Evolutionary conservation across 106 monocot genomes (phyloP), one percentile per base, ranked within the genome.

Genomic region (Dendrobium nobile): DNA sequence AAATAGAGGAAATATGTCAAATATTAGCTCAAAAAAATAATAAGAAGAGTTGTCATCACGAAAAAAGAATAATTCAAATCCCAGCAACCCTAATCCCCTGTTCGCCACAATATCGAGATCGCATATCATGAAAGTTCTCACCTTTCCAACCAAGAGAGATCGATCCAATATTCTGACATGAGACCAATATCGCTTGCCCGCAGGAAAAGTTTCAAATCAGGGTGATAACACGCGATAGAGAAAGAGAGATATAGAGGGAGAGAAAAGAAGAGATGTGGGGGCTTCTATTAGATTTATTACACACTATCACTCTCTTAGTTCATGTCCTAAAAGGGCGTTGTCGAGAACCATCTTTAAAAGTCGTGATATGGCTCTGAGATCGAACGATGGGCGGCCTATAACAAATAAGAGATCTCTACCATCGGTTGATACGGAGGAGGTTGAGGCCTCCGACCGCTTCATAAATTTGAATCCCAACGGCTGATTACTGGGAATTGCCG

Each of bases 381-480:
- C 72, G 37, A 37, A 40, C 40, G 72, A 33, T 15, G 33, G 72
- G 5, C 0, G 6, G 64, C 40, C 72, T 40, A 10, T 72, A 0
- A 40, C 15, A 15, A 31, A 27, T 9, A 72, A 16, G 40, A 51
- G 51, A 72, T 37, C 72, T 5, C 13, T 16, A 1, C 13, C 40
- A 13, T 72, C 72, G 13, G 40, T 72, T 72, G 33, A 1, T 65
- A 65, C 33, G 0, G 40, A 72, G 37, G 72, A 40, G 13, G 13
- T 10, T 37, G 72, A 11, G 33, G 72, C 40, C 27, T 18, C 9
- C 4, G 33, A 9, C 33, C 72, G 72, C 72, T 17, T 72, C 72
- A 72, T 72, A 72, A 72, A 33, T 72, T 72, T 72, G 40, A 72
- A 72, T 72, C 72, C 72, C 37, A 72, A 72, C 72, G 72, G 16